Evolutionary conservation across 345 rosid genomes (phyloP), one percentile per base, ranked within the genome.

Genomic region (Pistacia vera): DNA sequence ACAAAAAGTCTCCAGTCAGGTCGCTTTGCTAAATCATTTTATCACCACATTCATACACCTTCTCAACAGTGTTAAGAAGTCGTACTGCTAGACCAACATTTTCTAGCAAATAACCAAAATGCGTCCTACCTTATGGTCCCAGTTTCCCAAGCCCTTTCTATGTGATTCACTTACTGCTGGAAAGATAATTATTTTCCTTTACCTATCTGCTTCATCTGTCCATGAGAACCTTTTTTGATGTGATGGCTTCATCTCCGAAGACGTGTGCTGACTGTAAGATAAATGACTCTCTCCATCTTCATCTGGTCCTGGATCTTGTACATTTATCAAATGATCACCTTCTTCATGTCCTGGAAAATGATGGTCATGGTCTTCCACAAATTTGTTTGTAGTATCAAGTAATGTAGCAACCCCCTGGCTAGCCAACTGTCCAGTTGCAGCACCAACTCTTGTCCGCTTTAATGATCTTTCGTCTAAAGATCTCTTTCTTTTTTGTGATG

Each of bases 191-290:
- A 54, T 22, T 22, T 72, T 44, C 60, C 25, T 75, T 78, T 86
- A 93, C 99, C 94, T 93, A 84, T 95, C 99, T 1, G 89, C 87
- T 82, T 84, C 92, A 83, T 93, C 99, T 61, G 97, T 92, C 99
- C 99, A 95, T 28, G 67, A 79, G 82, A 87, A 92, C 80, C 94
- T 90, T 75, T 76, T 86, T 52, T 75, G 82, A 49, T 89, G 91
- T 70, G 79, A 78, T 79, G 84, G 74, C 80, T 80, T 83, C 77
- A 78, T 82, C 84, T 88, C 88, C 35, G 86, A 74, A 77, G 72
- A 76, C 74, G 88, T 83, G 71, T 58, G 58, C 78, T 64, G 85
- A 70, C 80, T 83, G 73, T 83, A 77, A 61, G 83, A 20, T 56
- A 89, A 86, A 83, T 78, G 51, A 61, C 74, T 79, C 66, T 82